Conservation (phyloP, 2,329 filamentous ascomycete species). For the Cadophora luteo-olivacea region DNA sequence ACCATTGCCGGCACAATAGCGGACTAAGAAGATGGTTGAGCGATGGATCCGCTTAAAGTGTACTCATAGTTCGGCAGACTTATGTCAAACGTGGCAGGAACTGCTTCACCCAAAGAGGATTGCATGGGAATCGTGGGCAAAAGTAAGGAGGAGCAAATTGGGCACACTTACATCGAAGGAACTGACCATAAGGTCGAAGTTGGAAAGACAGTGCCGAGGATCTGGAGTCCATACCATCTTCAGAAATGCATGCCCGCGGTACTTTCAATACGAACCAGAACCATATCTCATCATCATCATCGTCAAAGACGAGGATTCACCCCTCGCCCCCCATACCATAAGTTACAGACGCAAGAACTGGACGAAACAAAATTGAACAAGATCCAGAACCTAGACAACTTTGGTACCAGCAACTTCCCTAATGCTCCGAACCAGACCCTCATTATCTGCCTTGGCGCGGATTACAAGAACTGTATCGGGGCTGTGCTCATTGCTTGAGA, state of each 20-base stretch:
- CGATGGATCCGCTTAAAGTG: no score
- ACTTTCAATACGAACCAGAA: neutral
- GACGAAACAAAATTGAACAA: neutral
- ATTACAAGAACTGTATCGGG: neutral
- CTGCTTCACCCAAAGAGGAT: no score
- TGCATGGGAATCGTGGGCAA: no score
- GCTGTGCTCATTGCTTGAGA: neutral
- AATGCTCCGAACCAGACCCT: neutral
- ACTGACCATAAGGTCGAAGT: neutral
- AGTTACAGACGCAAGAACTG: neutral
- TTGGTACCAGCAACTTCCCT: neutral
- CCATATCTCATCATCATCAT: neutral
- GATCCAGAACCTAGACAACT: neutral
- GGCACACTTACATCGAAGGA: neutral
- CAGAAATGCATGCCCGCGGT: neutral
- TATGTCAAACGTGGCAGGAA: no score
- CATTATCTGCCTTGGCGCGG: neutral
- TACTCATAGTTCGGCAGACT: no score
- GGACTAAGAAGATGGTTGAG: no score
- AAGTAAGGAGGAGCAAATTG: neutral
- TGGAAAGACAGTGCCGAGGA: neutral
- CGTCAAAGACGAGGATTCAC: neutral
- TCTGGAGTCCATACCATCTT: neutral
- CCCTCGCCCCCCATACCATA: neutral
- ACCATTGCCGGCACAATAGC: no score